A percentile compares a stretch with the other conserved stretches of the same genome.
Conservation (phyloP, 768 basidiomycete species). For the Gloeostereum incarnatum region DNA sequence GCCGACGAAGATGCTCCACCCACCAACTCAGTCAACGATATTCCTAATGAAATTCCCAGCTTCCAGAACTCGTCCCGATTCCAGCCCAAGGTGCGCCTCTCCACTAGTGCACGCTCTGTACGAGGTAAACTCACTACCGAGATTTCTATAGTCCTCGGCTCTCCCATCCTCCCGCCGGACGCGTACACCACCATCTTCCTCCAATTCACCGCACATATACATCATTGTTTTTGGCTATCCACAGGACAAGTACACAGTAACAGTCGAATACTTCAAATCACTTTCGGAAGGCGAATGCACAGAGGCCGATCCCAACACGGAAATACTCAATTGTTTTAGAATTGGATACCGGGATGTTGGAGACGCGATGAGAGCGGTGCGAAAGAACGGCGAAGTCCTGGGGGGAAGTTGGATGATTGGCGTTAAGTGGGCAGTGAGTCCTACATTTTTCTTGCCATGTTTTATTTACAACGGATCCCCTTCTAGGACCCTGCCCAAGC, state of each 20-base stretch:
- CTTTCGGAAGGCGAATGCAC: slow-evolving; percentile 66
- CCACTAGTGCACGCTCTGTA: slow-evolving; percentile 1
- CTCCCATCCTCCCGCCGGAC: slow-evolving; percentile 13
- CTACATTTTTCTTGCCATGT: slow-evolving; percentile 4
- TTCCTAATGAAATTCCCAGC: slow-evolving; percentile 50
- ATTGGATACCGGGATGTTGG: slow-evolving; percentile 65
- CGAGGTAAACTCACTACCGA: slow-evolving; percentile 2
- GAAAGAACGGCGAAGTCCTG: slow-evolving; percentile 77
- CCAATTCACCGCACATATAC: slow-evolving; percentile 36
- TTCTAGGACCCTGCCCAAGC: slow-evolving; percentile 53
- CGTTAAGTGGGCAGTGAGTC: slow-evolving; percentile 75
- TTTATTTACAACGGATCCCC: slow-evolving; percentile 3
- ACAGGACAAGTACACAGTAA: slow-evolving; percentile 61
- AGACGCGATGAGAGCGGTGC: slow-evolving; percentile 70
- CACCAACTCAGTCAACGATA: slow-evolving; percentile 64
- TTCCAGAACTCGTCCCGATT: slow-evolving; percentile 33
- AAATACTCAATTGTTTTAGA: slow-evolving; percentile 74
- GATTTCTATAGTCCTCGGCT: neutral
- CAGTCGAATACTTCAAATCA: slow-evolving; percentile 67
- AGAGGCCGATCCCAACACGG: slow-evolving; percentile 55
- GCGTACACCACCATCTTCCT: slow-evolving; percentile 13
- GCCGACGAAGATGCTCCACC: slow-evolving; percentile 80
- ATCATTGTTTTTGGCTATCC: slow-evolving; percentile 89
- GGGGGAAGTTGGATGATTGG: slow-evolving; percentile 78
- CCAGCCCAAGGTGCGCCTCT: slow-evolving; percentile 32